phyloP scores from a whole-genome alignment of 805 yeast species.

The Pichia exigua region DNA sequence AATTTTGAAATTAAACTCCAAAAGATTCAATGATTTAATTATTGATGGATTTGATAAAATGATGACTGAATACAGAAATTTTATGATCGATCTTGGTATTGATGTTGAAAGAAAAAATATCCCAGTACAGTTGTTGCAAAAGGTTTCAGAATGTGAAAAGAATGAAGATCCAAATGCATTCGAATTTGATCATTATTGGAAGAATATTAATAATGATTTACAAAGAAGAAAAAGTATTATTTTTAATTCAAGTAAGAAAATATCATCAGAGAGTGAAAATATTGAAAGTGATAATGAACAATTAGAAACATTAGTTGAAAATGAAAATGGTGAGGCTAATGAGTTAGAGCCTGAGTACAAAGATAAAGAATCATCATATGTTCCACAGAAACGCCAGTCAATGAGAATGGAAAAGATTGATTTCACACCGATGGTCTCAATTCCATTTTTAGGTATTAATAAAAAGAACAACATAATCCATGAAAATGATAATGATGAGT shows the following conservation, averaged over 20 bases:
- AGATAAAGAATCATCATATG: constrained; percentile 5
- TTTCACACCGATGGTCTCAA: background rate
- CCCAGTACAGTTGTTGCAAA: background rate
- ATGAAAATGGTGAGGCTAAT: constrained; percentile 1
- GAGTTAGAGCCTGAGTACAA: constrained; percentile 22
- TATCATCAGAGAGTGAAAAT: background rate
- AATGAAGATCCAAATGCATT: background rate
- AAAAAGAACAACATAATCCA: background rate
- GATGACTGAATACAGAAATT: constrained; percentile 11
- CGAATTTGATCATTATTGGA: constrained; percentile 8
- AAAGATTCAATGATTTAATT: constrained; percentile 9
- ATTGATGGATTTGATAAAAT: constrained; percentile 8
- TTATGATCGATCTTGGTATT: constrained; percentile 8
- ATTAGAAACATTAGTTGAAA: constrained; percentile 9
- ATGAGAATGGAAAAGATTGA: constrained; percentile 11
- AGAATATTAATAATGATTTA: constrained; percentile 13
- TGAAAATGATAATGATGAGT: background rate
- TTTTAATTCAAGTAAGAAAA: constrained; percentile 10
- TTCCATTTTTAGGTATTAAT: constrained; percentile 2
- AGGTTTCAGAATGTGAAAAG: background rate
- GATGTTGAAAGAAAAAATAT: constrained; percentile 3
- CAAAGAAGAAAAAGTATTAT: constrained; percentile 40
- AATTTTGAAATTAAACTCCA: constrained; percentile 6
- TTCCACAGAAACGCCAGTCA: constrained; percentile 9
- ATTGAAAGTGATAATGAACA: background rate